Conservation (phyloP, 257 asterid genomes). For the Eucommia ulmoides region DNA sequence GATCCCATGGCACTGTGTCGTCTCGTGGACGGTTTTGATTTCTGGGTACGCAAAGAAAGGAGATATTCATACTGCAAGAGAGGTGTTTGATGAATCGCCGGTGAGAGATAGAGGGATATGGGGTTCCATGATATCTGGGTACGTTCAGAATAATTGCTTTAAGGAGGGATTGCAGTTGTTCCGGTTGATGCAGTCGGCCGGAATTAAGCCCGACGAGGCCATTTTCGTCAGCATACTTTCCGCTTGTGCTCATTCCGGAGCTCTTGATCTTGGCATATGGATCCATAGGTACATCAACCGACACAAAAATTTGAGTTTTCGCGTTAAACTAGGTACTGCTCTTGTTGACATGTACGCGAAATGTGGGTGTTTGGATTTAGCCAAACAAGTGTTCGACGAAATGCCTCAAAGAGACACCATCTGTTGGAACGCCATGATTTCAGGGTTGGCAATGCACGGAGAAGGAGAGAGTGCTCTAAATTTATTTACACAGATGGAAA, state of each 20-base stretch:
- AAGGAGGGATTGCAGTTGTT: slow-evolving; percentile 59
- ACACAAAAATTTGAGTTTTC: slow-evolving; percentile 15
- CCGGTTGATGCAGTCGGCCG: slow-evolving; percentile 51
- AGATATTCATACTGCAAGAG: slow-evolving; percentile 43
- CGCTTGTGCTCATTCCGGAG: slow-evolving; percentile 66
- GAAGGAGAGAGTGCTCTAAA: slow-evolving; percentile 31
- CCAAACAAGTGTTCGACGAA: slow-evolving; percentile 38
- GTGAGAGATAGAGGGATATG: slow-evolving; percentile 56
- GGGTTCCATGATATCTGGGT: slow-evolving; percentile 72
- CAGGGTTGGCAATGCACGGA: slow-evolving; percentile 64
- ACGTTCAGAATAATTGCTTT: slow-evolving; percentile 64
- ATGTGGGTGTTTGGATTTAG: slow-evolving; percentile 54
- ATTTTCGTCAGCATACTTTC: slow-evolving; percentile 38
- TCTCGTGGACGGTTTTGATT: slow-evolving; percentile 63
- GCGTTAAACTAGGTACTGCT: slow-evolving; percentile 45
- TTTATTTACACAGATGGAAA: slow-evolving; percentile 42
- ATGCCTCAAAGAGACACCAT: slow-evolving; percentile 46
- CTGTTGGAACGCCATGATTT: slow-evolving; percentile 64
- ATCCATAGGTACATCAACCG: slow-evolving; percentile 34
- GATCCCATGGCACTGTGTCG: slow-evolving; percentile 35
- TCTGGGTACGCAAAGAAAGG: slow-evolving; percentile 47
- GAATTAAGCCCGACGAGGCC: slow-evolving; percentile 53
- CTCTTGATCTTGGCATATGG: slow-evolving; percentile 59
- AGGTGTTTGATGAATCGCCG: slow-evolving; percentile 47
- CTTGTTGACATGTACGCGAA: slow-evolving; percentile 51